Percentiles rank a stretch among this genome's conserved stretches.
phyloP scores from a whole-genome alignment of 306 rosid genomes.

The Hippophae rhamnoides region DNA sequence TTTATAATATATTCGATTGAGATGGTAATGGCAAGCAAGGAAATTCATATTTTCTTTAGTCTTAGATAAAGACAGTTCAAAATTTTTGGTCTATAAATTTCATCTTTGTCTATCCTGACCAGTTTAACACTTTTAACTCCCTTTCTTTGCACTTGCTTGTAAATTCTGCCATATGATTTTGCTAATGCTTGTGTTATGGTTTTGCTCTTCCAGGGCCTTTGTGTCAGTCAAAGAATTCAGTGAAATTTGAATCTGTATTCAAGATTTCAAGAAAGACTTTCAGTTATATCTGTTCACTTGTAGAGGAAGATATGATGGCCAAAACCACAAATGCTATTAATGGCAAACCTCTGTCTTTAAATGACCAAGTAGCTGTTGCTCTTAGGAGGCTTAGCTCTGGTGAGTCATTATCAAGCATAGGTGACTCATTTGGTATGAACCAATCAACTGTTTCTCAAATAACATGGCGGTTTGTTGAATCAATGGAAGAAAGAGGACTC shows the following conservation, averaged over 20 bases:
- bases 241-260: slow-evolving; percentile 67
- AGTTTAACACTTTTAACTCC: too few relatives aligned
- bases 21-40: too few relatives aligned
- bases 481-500: slow-evolving; percentile 81
- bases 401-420: slow-evolving; percentile 58
- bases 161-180: background rate
- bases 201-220: slow-evolving; percentile 50
- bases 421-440: slow-evolving; percentile 62
- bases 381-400: slow-evolving; percentile 89
- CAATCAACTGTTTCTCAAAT: slow-evolving; percentile 75
- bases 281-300: slow-evolving; percentile 75
- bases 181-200: background rate
- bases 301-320: slow-evolving; percentile 53
- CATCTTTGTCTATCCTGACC: too few relatives aligned
- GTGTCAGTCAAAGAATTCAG: slow-evolving; percentile 32
- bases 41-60: too few relatives aligned
- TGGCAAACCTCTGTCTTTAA: slow-evolving; percentile 51
- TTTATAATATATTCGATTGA: too few relatives aligned
- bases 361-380: slow-evolving; percentile 85
- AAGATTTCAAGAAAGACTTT: slow-evolving; percentile 75
- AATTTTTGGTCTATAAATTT: too few relatives aligned
- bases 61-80: too few relatives aligned
- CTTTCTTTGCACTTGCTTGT: too few relatives aligned
- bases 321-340: slow-evolving; percentile 39
- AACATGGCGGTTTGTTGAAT: slow-evolving; percentile 85